A percentile compares a stretch with the other conserved stretches of the same genome.
Conservation (phyloP, 2,329 filamentous ascomycete genomes). For the Apiospora aurea region DNA sequence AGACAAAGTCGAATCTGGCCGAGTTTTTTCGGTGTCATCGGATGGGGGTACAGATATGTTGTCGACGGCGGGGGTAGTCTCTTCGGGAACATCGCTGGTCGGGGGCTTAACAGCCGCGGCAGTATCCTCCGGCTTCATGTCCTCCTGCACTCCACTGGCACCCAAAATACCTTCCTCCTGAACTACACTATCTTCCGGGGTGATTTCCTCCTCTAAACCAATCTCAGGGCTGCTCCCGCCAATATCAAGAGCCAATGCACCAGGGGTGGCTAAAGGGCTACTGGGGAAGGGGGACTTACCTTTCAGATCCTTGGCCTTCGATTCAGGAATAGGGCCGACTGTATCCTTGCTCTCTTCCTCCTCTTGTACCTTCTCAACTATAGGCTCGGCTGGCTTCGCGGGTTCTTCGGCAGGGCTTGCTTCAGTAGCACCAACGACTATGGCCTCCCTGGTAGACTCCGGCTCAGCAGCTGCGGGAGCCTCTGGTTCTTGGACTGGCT, state of each 20-base stretch:
- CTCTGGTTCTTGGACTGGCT: conserved; percentile 16
- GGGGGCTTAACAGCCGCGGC: neutral
- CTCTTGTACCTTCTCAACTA: conserved; percentile 30
- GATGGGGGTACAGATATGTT: neutral
- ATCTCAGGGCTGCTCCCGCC: conserved; percentile 35
- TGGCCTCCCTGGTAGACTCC: neutral
- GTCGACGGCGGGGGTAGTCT: neutral
- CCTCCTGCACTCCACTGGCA: neutral
- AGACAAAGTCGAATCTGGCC: neutral
- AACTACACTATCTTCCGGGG: conserved; percentile 18
- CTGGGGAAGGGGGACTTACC: conserved; percentile 49
- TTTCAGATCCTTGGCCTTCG: conserved; percentile 48
- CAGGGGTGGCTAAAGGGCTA: conserved; percentile 45
- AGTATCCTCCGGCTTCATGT: neutral
- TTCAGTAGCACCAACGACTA: neutral
- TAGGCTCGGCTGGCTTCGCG: neutral
- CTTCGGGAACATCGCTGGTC: neutral
- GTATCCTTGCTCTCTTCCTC: conserved; percentile 49
- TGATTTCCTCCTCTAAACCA: conserved; percentile 23
- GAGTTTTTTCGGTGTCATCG: neutral
- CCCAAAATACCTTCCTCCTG: neutral
- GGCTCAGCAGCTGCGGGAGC: conserved; percentile 8
- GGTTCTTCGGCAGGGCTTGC: neutral
- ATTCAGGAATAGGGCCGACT: conserved; percentile 47
- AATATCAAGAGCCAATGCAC: conserved; percentile 40